Conservation (phyloP, 345 rosid genomes). For the Clausena lansium region DNA sequence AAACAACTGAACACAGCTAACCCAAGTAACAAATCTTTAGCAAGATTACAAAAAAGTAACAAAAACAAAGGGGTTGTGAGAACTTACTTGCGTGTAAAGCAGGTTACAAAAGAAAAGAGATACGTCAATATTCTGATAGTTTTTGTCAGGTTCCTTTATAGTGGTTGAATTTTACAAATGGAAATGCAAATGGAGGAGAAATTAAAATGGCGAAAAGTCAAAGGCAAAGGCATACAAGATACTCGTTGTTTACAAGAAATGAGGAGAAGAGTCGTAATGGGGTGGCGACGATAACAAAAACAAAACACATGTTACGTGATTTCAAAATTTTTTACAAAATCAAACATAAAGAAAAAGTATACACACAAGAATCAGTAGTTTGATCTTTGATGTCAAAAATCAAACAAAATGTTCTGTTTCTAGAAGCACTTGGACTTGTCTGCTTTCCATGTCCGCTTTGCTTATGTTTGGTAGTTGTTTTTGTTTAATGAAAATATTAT, state of each 20-base stretch:
- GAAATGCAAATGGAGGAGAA: not conserved
- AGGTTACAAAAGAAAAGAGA: slow-evolving; percentile 5
- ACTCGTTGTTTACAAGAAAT: slow-evolving; percentile 22
- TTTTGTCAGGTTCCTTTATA: not conserved
- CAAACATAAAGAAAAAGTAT: not conserved
- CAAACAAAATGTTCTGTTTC: not conserved
- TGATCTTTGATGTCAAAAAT: not conserved
- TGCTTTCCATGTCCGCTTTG: not conserved
- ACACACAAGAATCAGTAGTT: not conserved
- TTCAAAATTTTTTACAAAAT: not conserved
- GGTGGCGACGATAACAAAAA: slow-evolving; percentile 24
- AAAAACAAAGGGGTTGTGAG: not conserved
- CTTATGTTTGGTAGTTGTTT: not conserved
- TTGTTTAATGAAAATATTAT: too few species aligned
- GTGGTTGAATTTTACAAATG: not conserved
- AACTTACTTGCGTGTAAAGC: slow-evolving; percentile 17
- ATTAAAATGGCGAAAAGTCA: slow-evolving; percentile 19
- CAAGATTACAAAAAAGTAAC: not conserved
- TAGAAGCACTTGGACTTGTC: not conserved
- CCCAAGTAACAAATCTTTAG: not conserved
- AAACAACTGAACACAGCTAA: not conserved
- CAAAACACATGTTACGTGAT: not conserved
- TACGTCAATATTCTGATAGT: not conserved
- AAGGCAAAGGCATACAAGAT: not conserved
- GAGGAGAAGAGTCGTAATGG: slow-evolving; percentile 26